Evolutionary conservation across 2,329 filamentous ascomycete genomes (phyloP).

Genomic region (Cryphonectria nitschkei): DNA sequence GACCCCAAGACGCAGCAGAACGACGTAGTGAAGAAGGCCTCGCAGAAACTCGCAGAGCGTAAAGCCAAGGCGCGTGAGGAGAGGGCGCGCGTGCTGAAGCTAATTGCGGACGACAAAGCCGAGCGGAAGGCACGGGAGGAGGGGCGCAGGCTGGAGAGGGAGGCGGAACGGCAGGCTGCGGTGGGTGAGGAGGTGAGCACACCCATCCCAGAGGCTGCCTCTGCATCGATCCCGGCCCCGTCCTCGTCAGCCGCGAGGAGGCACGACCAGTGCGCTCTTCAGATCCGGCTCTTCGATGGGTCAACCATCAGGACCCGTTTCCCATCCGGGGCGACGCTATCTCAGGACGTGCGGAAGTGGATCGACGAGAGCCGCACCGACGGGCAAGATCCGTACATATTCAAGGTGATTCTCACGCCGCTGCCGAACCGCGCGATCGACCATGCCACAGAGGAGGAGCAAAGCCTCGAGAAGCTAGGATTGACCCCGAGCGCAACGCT

Average conservation of each 20-base stretch:
- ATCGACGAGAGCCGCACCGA: constrained; percentile 67
- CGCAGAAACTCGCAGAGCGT: constrained; percentile 62
- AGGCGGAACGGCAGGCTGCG: constrained; percentile 32
- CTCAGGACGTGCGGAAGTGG: constrained; percentile 73
- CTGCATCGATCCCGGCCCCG: constrained; percentile 31
- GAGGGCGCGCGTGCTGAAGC: constrained; percentile 70
- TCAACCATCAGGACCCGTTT: constrained; percentile 77
- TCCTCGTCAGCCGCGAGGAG: constrained; percentile 32
- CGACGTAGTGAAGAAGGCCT: constrained; percentile 52
- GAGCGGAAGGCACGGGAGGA: constrained; percentile 64
- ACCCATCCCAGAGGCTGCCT: constrained; percentile 33
- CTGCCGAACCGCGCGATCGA: constrained; percentile 75
- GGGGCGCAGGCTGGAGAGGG: constrained; percentile 49
- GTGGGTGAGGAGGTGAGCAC: constrained; percentile 33
- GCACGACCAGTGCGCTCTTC: constrained; percentile 61
- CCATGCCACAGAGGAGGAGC: constrained; percentile 69
- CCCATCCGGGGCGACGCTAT: constrained; percentile 63
- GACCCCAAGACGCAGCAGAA: constrained; percentile 35
- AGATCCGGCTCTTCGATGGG: constrained; percentile 84
- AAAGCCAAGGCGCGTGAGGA: constrained; percentile 70
- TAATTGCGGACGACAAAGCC: constrained; percentile 76
- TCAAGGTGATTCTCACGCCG: constrained; percentile 83
- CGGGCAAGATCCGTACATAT: constrained; percentile 70
- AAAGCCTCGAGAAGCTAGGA: constrained; percentile 69
- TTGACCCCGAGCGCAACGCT: constrained; percentile 81